phyloP scores from a whole-genome alignment of 2,329 filamentous ascomycete genomes.

The Xylariaceae sp. region DNA sequence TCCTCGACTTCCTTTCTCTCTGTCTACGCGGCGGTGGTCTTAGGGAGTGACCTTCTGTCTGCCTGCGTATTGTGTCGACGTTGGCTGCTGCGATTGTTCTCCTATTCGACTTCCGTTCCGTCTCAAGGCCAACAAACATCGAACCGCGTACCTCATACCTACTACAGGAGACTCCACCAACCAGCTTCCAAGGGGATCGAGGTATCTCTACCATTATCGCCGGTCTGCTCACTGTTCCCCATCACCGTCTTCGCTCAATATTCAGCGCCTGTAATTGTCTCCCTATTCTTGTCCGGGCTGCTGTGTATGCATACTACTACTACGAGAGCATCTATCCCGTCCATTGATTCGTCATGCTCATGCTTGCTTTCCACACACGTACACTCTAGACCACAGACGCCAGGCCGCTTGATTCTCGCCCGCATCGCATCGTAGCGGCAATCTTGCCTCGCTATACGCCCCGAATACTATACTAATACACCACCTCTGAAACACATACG shows the following conservation, averaged over 20 bases:
- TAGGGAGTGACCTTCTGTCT: neutral
- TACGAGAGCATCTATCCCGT: conserved; percentile 20
- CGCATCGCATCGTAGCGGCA: conserved; percentile 14
- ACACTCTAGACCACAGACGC: conserved; percentile 21
- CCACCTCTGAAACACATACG: conserved; percentile 4
- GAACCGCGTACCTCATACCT: neutral
- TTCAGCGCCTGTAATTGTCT: conserved; percentile 9
- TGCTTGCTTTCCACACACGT: neutral
- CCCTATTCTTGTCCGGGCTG: conserved; percentile 1
- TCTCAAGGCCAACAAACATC: neutral
- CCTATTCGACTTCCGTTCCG: conserved; percentile 2
- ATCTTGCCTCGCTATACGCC: conserved; percentile 9
- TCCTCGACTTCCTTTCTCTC: neutral
- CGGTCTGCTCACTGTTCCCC: conserved; percentile 1
- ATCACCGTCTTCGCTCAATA: conserved; percentile 6
- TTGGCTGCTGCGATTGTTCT: neutral
- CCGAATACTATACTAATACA: conserved; percentile 11
- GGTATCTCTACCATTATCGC: conserved; percentile 14
- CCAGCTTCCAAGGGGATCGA: conserved; percentile 1
- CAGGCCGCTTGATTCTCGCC: conserved; percentile 26
- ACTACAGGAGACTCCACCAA: conserved; percentile 1
- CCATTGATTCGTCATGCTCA: conserved; percentile 17
- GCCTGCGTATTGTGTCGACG: neutral
- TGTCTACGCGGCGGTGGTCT: neutral
- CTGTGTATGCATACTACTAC: conserved; percentile 19